phyloP scores from a whole-genome alignment of 2,329 filamentous ascomycete genomes.

The Sporothrix dimorphospora region DNA sequence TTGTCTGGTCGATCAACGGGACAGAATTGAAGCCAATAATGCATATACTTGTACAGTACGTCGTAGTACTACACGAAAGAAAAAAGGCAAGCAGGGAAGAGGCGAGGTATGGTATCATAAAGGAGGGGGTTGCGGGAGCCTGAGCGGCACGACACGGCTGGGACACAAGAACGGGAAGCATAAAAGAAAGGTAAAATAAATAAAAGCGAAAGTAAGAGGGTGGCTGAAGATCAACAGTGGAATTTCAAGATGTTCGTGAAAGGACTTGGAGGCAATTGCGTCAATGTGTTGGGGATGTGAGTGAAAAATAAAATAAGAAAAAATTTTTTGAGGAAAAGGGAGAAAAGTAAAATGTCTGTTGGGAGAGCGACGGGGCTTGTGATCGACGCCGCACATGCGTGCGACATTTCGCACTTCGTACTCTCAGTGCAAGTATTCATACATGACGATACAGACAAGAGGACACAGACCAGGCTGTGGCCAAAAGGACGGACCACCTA shows the following conservation, averaged over 20 bases:
- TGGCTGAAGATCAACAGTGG: neutral
- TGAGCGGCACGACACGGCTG: conserved; percentile 4
- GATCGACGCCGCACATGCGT: conserved; percentile 4
- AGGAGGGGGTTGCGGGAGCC: neutral
- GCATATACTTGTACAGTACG: neutral
- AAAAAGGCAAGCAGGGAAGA: neutral
- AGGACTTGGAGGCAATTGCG: neutral
- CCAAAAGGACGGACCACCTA: neutral
- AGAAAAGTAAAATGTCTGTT: neutral
- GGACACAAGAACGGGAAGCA: neutral
- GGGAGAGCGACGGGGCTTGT: neutral
- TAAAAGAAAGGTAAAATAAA: neutral
- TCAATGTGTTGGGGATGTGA: neutral
- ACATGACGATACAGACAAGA: neutral
- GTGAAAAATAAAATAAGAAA: neutral
- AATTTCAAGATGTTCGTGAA: neutral
- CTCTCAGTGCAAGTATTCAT: neutral
- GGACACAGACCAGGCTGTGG: conserved; percentile 5
- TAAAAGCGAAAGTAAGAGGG: neutral
- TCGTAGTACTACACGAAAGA: neutral
- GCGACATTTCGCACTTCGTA: neutral
- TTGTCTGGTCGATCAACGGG: neutral
- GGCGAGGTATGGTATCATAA: conserved; percentile 12
- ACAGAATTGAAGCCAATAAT: neutral
- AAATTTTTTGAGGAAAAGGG: neutral